Percentiles rank a stretch among this genome's conserved stretches.
These are phyloP conservation scores for Dittrichia graveolens DNA, from an alignment of 129 eudicot species.

Conservation along the genomic window DNA sequence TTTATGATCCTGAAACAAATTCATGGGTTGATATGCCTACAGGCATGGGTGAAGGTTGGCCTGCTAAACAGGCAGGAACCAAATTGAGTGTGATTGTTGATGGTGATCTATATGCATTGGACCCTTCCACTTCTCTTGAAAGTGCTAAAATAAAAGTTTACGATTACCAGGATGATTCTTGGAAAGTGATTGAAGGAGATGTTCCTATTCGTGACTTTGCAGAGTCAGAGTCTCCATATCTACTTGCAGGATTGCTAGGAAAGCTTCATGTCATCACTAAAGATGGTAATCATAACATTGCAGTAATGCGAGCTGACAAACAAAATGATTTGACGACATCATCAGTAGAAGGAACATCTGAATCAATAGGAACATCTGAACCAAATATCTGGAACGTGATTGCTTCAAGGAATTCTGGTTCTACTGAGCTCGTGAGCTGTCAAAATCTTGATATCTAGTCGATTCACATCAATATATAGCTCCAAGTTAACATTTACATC, in stretches of 20 bases:
- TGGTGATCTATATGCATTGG: constrained; percentile 82
- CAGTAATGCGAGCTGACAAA: constrained; percentile 72
- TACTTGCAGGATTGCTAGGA: constrained; percentile 72
- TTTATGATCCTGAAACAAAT: constrained; percentile 84
- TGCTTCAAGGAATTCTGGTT: constrained; percentile 59
- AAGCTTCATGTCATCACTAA: constrained; percentile 88
- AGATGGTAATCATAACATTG: constrained; percentile 68
- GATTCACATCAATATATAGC: background rate
- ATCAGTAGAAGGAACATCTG: constrained; percentile 41
- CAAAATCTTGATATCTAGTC: constrained; percentile 75
- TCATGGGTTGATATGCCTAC: constrained; percentile 92
- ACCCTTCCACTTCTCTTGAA: constrained; percentile 80
- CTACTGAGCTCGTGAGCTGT: constrained; percentile 87
- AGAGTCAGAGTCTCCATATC: constrained; percentile 87
- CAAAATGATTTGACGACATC: constrained; percentile 22
- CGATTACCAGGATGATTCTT: constrained; percentile 70
- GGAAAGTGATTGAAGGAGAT: constrained; percentile 83
- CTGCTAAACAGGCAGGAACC: constrained; percentile 99
- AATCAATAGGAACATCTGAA: constrained; percentile 30
- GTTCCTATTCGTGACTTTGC: constrained; percentile 75
- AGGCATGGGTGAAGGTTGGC: constrained; percentile 99
- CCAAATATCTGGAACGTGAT: constrained; percentile 68
- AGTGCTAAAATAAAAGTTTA: constrained; percentile 83
- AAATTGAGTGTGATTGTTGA: constrained; percentile 90
- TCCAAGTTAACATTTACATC: too few relatives aligned